Evolutionary conservation across 805 yeast genomes (phyloP).

Genomic region (Candida caryicola): DNA sequence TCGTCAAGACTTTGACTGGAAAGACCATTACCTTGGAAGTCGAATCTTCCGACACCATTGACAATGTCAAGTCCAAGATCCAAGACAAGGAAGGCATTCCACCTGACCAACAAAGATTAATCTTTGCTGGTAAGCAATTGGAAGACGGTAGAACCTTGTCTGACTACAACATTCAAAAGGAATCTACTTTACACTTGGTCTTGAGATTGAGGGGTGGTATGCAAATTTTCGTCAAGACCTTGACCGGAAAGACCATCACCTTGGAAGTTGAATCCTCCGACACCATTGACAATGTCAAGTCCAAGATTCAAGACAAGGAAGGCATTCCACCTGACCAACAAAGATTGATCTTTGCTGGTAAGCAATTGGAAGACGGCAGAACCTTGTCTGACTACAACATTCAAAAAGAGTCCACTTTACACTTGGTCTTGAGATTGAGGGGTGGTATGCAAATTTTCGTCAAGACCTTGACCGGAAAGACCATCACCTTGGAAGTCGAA

Average conservation of each 20-base stretch:
- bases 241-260: constrained; percentile 99
- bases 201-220: constrained; percentile 55
- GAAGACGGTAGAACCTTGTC: constrained; percentile 39
- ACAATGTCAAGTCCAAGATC: constrained; percentile 64
- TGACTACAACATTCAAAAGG: constrained; percentile 45
- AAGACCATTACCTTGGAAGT: constrained; percentile 85
- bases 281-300: constrained; percentile 97
- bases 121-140: constrained; percentile 47
- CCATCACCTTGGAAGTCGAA: constrained; percentile 98
- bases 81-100: constrained; percentile 46
- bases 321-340: constrained; percentile 99
- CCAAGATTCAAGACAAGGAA: constrained; percentile 98
- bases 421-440: constrained; percentile 94
- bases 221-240: constrained; percentile 99
- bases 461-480: constrained; percentile 98
- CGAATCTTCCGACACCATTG: constrained; percentile 96
- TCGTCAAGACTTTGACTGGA: constrained; percentile 54
- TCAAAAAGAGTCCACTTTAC: constrained; percentile 98
- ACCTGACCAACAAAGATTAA: constrained; percentile 45
- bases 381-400: constrained; percentile 99
- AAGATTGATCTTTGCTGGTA: constrained; percentile 99
- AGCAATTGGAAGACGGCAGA: constrained; percentile 99
- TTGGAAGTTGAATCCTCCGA: constrained; percentile 98
- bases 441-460: constrained; percentile 98
- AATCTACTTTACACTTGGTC: constrained; percentile 38